Base-by-base conservation (phyloP, 1,139 yeast species). In the Kurtzmaniella quercitrusa region DNA sequence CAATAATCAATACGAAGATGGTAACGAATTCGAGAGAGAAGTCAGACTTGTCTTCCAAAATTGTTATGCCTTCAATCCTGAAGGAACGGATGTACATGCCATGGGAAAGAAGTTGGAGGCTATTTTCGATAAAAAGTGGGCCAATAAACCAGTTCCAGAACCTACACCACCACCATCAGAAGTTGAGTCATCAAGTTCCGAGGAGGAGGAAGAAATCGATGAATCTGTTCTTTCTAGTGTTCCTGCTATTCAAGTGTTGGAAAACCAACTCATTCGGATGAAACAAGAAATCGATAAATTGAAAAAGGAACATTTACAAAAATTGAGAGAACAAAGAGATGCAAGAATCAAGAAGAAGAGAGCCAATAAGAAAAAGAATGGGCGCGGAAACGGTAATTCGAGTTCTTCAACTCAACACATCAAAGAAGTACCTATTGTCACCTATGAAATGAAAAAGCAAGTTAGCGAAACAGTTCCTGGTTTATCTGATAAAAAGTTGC, bases 391-490 rank as follows among this genome's bases (percentile, higher is more conserved):
- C 14, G 21, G 41, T 7, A 24, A 15, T 41, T 19, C 24, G 10
- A 48, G 45, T 44, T 47, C 38, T 8, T 6, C 23, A 33, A 17
- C 36, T 12, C 23, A 21, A 23, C 48, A 46, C n/a, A 34, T 42
- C 43, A 23, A 55, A 49, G 47, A 49, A 45, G 47, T 50, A 40
- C 70, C 72, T 4, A 81, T 79, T 41, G 85, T 85, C 41, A 88
- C 97, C 0, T 93, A 88, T 61, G 98, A 91, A 59, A 93, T 93
- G 98, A 93, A 94, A 76, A 88, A 89, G 61, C 95, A 89, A 62
- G 84, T 93, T 45, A 82, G 93, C 45, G 97, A 90, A 58, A 81
- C 83, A 56, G 93, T 93, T 59, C 83, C 85, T 42, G 82, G 81
- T 48, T 71, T 84, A 53, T 79, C 90, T 29, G 95, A 89, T 51